Evolutionary conservation across 148 eudicot genomes (phyloP), one percentile per base, ranked within the genome.

Genomic region (Fagopyrum homotropicum): DNA sequence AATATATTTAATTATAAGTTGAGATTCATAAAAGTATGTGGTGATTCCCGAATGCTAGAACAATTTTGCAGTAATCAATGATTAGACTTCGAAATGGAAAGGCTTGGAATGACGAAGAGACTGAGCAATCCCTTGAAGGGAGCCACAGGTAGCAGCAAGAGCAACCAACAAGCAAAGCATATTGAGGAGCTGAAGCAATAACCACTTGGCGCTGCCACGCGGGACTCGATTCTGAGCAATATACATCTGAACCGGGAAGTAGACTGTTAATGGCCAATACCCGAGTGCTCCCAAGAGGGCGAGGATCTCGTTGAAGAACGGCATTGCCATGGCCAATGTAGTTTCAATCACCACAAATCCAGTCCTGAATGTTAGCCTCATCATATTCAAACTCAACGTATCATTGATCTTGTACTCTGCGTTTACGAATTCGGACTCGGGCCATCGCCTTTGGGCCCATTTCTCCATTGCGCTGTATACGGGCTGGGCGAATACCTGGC

Each of bases 261-360:
- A 83, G 47, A 83, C 83, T 0, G 81, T 80, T 49, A 83, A 69
- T 4, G 85, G 85, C 85, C 85, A 80, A 54, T 75, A 83, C 12
- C 85, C 83, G 79, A 83, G 30, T 6, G 86, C 79, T 4, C 82
- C 82, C 26, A 83, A 79, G 45, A 83, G 55, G 0, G 81, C 81
- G 6, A 83, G 78, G 75, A 81, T 78, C 78, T 83, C 82, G 7
- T 83, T 83, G 76, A 81, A 83, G 78, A 83, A 81, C 1, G 86
- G 83, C 76, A 83, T 72, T 26, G 83, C 83, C 86, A 83, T 83
- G 5, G 83, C 83, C 15, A 83, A 43, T 45, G 64, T 76, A 15
- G 86, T 83, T 60, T 60, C 75, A 10, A 68, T 4, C 12, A 83
- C 66, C 47, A 83, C 85, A 66, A 80, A 78, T 29, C 73, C 9